Conservation (phyloP, 2,329 filamentous ascomycete species). For the Teratosphaeria zuluensis region DNA sequence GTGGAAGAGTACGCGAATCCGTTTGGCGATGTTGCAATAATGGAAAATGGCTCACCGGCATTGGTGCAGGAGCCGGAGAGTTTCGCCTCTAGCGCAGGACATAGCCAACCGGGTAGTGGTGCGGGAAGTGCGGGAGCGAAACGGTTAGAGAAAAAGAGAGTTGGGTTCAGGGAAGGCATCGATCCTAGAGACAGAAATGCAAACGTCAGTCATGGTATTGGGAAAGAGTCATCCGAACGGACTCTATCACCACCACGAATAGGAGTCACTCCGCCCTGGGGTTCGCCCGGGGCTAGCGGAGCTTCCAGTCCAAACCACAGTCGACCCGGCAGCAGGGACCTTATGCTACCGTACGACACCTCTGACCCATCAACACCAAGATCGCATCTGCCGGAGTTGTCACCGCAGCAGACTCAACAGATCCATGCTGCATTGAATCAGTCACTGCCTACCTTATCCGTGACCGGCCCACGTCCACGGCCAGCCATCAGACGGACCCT, state of each 20-base stretch:
- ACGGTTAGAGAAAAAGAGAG: conserved; percentile 12
- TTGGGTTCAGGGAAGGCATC: conserved; percentile 10
- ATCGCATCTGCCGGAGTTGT: conserved; percentile 23
- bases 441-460: conserved; percentile 9
- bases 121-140: conserved; percentile 8
- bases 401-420: conserved; percentile 21
- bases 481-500: conserved; percentile 20
- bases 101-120: conserved; percentile 2
- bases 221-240: background rate
- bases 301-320: conserved; percentile 7
- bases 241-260: conserved; percentile 4
- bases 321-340: conserved; percentile 5
- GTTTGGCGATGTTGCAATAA: background rate
- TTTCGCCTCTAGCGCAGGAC: background rate
- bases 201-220: conserved; percentile 5
- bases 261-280: conserved; percentile 7
- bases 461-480: conserved; percentile 17
- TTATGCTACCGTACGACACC: conserved; percentile 5
- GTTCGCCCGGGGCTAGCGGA: conserved; percentile 7
- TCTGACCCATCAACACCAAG: conserved; percentile 8
- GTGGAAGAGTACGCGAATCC: background rate
- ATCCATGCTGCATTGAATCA: conserved; percentile 18
- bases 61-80: background rate
- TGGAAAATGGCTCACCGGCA: background rate
- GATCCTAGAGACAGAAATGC: conserved; percentile 5